These are phyloP conservation scores for Pichia nakasei DNA, from an alignment of 805 yeast species.

Conservation along the genomic window DNA sequence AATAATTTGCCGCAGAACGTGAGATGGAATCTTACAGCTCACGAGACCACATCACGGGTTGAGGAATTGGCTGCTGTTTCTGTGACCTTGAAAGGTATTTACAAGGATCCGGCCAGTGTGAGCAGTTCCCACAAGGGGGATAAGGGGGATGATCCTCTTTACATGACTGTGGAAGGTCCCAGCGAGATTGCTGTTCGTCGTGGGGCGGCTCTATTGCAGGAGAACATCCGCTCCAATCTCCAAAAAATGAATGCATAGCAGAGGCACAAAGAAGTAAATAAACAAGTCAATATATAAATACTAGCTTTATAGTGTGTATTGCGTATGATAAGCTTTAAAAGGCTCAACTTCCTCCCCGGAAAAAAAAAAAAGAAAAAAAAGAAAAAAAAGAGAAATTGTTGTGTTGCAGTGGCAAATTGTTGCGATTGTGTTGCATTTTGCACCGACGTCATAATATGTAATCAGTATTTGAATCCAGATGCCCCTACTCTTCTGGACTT, in stretches of 20 bases:
- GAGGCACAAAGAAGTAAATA: no score
- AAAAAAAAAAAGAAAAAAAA: no score
- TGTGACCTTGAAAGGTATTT: constrained; percentile 76
- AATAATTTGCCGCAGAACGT: constrained; percentile 81
- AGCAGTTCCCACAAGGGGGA: not conserved
- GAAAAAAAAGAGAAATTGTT: no score
- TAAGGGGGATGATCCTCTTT: not conserved
- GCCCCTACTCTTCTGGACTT: no score
- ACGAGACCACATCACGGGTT: constrained; percentile 52
- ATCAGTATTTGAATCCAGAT: no score
- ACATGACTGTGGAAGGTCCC: constrained; percentile 54
- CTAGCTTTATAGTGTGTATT: no score
- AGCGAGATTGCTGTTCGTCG: constrained; percentile 47
- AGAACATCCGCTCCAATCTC: constrained; percentile 12
- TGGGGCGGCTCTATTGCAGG: constrained; percentile 51
- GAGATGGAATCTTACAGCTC: constrained; percentile 68
- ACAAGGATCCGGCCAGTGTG: constrained; percentile 40
- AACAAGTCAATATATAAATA: no score
- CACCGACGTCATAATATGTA: no score
- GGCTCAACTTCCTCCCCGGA: no score
- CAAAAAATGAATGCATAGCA: not conserved
- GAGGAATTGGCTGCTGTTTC: constrained; percentile 67
- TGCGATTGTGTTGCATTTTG: not conserved
- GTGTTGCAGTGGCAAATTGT: no score
- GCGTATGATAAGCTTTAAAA: no score